Evolutionary conservation across 345 rosid species (phyloP).

Genomic region (Eucalyptus microcorys): DNA sequence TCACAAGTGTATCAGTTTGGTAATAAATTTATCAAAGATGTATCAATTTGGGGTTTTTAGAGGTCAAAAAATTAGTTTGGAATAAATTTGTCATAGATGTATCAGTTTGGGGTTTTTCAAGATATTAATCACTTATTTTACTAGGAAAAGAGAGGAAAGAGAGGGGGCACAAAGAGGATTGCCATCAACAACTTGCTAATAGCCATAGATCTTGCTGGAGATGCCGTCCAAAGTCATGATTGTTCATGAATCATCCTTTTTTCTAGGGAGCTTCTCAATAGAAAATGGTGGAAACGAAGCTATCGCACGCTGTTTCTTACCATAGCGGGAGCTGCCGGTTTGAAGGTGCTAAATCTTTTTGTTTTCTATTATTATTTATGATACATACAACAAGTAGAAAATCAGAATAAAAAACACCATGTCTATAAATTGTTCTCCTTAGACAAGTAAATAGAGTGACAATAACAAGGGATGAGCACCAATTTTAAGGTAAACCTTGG

Average conservation of each 20-base stretch:
- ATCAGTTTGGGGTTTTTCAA: fast-evolving
- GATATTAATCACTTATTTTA: too few species aligned
- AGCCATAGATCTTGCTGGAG: not conserved
- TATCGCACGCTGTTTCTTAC: fast-evolving
- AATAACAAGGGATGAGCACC: not conserved
- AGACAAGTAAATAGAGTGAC: not conserved
- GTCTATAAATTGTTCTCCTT: not conserved
- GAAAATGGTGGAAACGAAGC: not conserved
- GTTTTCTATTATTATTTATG: not conserved
- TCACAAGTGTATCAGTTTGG: too few species aligned
- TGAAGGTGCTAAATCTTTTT: not conserved
- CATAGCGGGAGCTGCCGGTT: not conserved
- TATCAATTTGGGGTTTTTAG: too few species aligned
- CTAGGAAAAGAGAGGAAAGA: not conserved
- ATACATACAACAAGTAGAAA: not conserved
- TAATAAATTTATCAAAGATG: too few species aligned
- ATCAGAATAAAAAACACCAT: not conserved
- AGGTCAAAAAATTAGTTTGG: too few species aligned
- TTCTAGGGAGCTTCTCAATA: not conserved
- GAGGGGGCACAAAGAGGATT: too few species aligned
- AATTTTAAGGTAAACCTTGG: not conserved
- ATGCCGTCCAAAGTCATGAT: not conserved
- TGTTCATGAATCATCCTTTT: not conserved
- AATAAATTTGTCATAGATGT: too few species aligned
- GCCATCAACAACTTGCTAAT: not conserved